Base-by-base conservation (phyloP, 345 rosid genomes). In the Ailanthus altissimus region DNA sequence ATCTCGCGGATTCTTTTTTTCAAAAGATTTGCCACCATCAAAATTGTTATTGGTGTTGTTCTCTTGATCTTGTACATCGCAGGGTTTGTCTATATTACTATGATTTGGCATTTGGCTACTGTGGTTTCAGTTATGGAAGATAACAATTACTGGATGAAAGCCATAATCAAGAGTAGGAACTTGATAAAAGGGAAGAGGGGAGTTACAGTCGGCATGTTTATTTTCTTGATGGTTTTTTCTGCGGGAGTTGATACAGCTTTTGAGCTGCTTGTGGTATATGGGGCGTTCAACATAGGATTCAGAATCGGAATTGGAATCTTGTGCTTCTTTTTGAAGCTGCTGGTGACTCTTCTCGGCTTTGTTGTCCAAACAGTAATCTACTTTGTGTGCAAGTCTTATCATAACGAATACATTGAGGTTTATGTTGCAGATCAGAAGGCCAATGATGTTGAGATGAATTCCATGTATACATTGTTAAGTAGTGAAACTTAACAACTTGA, bases 331-430 rank as follows among this genome's bases (percentile, higher is more conserved):
- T 4, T 87, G 73, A 58, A 87, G 64, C 53, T 83, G 40, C 53
- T 16, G 56, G 66, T 85, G 49, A 57, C 85, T 43, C 75, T 88
- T n/a, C 71, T 83, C 5, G 79, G 86, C 20, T 81, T 83, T 9
- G 94, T 90, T 2, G 67, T 78, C n/a, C 86, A 88, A 28, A 87
- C 94, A 0, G 83, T 88, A 4, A 70, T 87, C 28, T 90, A 90
- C 81, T 87, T 88, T 7, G 83, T 88, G 6, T 90, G 94, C 83
- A 88, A 90, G 78, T 85, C 91, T 0, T 86, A 84, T 62, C 93
- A 90, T 85, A 80, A 80, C 68, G 89, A 88, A 59, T 82, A 69
- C 6, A 85, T 88, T 11, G 86, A 87, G 32, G 42, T 23, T 12
- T 12, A 23, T 60, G 65, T 13, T 28, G 65, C 65, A 28, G 65